Evolutionary conservation across 306 rosid genomes (phyloP).

Genomic region (Herpetospermum pedunculosum): DNA sequence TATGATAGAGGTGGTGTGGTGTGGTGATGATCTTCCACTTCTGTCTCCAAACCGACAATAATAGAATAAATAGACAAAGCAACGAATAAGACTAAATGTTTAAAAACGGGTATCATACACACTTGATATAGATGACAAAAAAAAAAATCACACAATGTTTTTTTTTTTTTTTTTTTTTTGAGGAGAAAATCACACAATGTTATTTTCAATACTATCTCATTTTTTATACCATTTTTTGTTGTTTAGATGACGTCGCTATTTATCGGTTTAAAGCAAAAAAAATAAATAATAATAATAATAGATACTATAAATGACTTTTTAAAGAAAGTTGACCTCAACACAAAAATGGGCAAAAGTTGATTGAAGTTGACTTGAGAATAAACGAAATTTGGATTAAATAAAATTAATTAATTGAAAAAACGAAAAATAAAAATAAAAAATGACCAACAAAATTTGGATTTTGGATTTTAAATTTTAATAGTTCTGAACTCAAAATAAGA

Average conservation of each 20-base stretch:
- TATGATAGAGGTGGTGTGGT: too few relatives aligned
- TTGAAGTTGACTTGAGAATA: neutral
- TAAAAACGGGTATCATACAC: too few relatives aligned
- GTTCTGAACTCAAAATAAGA: too few relatives aligned
- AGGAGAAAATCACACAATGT: too few relatives aligned
- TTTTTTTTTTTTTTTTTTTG: too few relatives aligned
- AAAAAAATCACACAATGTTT: neutral
- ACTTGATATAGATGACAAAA: neutral
- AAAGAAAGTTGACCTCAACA: neutral
- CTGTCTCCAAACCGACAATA: too few relatives aligned
- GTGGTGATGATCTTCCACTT: too few relatives aligned
- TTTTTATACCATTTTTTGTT: too few relatives aligned
- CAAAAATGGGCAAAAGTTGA: neutral
- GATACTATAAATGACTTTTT: neutral
- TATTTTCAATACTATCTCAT: too few relatives aligned
- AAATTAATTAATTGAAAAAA: neutral
- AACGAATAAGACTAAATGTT: neutral
- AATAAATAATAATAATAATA: too few relatives aligned
- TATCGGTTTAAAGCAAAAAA: neutral
- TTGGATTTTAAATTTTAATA: neutral
- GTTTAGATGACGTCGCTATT: neutral
- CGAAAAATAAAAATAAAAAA: neutral
- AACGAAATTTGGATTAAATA: neutral
- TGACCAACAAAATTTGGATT: neutral
- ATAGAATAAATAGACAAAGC: too few relatives aligned